Conservation (phyloP, 1,284 basidiomycete genomes). For the Mycosarcoma mackinlayi region DNA sequence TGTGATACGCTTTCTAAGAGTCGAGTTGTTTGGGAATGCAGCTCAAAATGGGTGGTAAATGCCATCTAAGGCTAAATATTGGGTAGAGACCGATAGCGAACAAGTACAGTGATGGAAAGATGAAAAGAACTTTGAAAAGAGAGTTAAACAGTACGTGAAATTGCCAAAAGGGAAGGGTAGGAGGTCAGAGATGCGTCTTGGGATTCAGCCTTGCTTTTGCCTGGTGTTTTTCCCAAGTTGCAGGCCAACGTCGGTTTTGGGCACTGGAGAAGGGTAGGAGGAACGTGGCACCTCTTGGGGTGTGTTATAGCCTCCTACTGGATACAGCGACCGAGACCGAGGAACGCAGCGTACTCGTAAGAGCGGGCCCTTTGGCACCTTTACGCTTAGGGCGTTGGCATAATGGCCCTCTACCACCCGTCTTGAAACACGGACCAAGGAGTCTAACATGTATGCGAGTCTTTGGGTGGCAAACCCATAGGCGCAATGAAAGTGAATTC, state of each 20-base stretch:
- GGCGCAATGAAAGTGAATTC: too few relatives aligned
- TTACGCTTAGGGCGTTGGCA: too few relatives aligned
- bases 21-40: constrained; percentile 4
- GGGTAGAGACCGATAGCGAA: constrained; percentile 2
- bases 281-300: too few relatives aligned
- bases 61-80: constrained; percentile 4
- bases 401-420: too few relatives aligned
- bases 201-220: constrained; percentile 1
- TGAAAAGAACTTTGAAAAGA: constrained; percentile 3
- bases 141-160: constrained; percentile 4
- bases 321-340: too few relatives aligned
- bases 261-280: constrained; percentile 1
- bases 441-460: too few relatives aligned
- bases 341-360: too few relatives aligned
- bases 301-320: too few relatives aligned
- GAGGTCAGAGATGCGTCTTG: constrained; percentile 3
- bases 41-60: constrained; percentile 4
- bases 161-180: constrained; percentile 3
- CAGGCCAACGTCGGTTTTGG: constrained; percentile 3
- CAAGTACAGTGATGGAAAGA: constrained; percentile 4
- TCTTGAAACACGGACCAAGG: too few relatives aligned
- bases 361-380: too few relatives aligned
- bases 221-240: constrained; percentile 3
- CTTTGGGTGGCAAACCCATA: too few relatives aligned
- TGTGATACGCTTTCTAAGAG: constrained; percentile 4